Conservation (phyloP, 805 yeast genomes). For the Cyberlindnera euphorbiae region DNA sequence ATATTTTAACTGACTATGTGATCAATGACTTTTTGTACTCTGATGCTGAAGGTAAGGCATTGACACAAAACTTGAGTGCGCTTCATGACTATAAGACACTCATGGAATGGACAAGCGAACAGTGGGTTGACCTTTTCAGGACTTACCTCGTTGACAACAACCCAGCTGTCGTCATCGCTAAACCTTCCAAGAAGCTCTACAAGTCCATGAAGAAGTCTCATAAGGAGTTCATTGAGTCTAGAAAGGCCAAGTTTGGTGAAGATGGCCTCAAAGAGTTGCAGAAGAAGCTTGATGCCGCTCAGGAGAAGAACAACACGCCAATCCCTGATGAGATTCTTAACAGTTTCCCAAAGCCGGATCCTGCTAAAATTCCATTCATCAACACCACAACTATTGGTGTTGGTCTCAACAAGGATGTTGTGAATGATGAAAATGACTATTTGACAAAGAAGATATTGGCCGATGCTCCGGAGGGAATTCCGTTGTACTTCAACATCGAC, state of each 20-base stretch:
- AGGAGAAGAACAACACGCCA: slow-evolving; percentile 60
- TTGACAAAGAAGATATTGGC: slow-evolving; percentile 24
- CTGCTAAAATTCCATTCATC: slow-evolving; percentile 68
- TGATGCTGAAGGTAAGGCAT: slow-evolving; percentile 49
- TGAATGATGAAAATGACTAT: slow-evolving; percentile 28
- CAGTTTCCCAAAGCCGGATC: slow-evolving; percentile 67
- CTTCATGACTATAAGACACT: slow-evolving; percentile 52
- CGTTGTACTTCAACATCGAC: slow-evolving; percentile 74
- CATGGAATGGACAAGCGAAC: slow-evolving; percentile 50
- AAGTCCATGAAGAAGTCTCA: slow-evolving; percentile 45
- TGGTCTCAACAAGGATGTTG: slow-evolving; percentile 39
- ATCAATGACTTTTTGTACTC: slow-evolving; percentile 83
- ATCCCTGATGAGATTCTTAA: slow-evolving; percentile 67
- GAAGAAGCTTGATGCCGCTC: slow-evolving; percentile 54
- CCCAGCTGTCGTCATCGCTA: slow-evolving; percentile 62
- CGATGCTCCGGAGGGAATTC: slow-evolving; percentile 44
- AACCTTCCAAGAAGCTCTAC: slow-evolving; percentile 64
- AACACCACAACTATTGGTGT: slow-evolving; percentile 59
- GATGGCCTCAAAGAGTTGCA: slow-evolving; percentile 53
- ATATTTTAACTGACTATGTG: slow-evolving; percentile 57
- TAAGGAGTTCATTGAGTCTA: slow-evolving; percentile 42
- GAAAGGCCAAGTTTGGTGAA: slow-evolving; percentile 50
- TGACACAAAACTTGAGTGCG: slow-evolving; percentile 49
- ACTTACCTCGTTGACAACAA: slow-evolving; percentile 54
- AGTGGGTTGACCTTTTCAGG: slow-evolving; percentile 61